Percentiles rank a stretch among this genome's conserved stretches.
Conservation (phyloP, 1,284 basidiomycete species). For the Papiliotrema terrestris region DNA sequence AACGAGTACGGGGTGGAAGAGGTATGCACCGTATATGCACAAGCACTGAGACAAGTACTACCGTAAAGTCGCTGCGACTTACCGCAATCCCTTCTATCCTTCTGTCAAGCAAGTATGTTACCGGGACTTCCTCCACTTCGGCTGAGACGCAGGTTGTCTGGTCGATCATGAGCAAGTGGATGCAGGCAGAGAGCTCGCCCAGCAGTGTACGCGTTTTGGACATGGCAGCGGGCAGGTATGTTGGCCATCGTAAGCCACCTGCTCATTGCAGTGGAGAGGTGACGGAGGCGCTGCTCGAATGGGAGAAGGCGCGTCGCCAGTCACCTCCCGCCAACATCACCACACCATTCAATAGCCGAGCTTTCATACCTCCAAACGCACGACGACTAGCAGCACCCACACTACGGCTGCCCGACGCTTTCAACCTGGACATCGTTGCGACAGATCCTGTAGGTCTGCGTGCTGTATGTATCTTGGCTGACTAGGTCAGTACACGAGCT, state of each 20-base stretch:
- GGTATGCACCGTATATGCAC: conserved; percentile 37
- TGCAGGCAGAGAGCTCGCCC: conserved; percentile 37
- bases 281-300: conserved; percentile 44
- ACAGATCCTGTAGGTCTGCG: conserved; percentile 50
- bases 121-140: not conserved
- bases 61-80: conserved; percentile 58
- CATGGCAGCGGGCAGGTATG: conserved; percentile 55
- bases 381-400: conserved; percentile 3
- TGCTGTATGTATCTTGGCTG: not conserved
- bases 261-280: conserved; percentile 42
- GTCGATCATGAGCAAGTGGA: conserved; percentile 47
- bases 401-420: conserved; percentile 8
- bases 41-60: conserved; percentile 48
- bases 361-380: conserved; percentile 39
- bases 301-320: conserved; percentile 25
- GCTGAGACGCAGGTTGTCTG: conserved; percentile 24
- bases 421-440: conserved; percentile 31
- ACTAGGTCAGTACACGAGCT: conserved; percentile 53
- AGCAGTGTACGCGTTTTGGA: conserved; percentile 46
- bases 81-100: conserved; percentile 69
- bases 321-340: not conserved
- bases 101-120: conserved; percentile 57
- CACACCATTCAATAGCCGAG: not conserved
- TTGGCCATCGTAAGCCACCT: not conserved
- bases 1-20: conserved; percentile 62